Evolutionary conservation across 202 grass and related monocot species (phyloP), one percentile per base, ranked within the genome.

Genomic region (Alloteropsis angusta): DNA sequence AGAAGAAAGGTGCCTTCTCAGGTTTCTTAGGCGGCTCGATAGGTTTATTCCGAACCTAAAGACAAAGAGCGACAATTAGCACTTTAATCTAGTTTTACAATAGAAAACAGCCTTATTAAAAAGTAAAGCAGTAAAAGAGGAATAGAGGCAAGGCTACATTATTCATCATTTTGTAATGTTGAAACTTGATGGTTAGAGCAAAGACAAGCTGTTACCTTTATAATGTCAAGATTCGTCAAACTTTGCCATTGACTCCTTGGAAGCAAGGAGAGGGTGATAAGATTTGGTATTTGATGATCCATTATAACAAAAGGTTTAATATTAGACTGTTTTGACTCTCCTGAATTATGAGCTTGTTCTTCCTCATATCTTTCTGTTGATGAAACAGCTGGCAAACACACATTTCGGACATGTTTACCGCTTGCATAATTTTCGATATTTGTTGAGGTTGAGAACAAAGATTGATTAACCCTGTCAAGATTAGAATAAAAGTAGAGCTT

Each of bases 181-280:
- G 19, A 70, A 71, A 59, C 18, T 46, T 58, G 7, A 81, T n/a
- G n/a, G 23, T 10, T 25, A 70, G 58, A 84, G 74, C 17, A 0
- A 61, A 52, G 28, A 64, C 28, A 61, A 79, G 44, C 26, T 19
- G 76, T 59, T 79, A 88, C 96, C 92, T 95, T 99, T 80, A 99
- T 99, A 74, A 99, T 95, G 72, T 99, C 96, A 83, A 99, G 85
- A 83, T 99, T 99, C 39, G 92, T 91, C 62, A 95, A 86, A 78
- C 76, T 93, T 99, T 95, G 92, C 92, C 96, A 99, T 80, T 99
- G 92, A 71, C 96, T 99, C 89, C 77, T 89, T 37, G 96, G 96
- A 85, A 99, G 96, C 69, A 99, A 87, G 62, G 96, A 99, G 37
- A 95, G 96, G 63, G 92, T 99, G 44, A 99, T 80, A 60, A 99